Evolutionary conservation across 805 yeast species (phyloP).

Genomic region (fission yeast (Schizosaccharomyces pombe)): ASM294v3 CU329670.1:5219501-5220000

Average conservation of each 20-base stretch:
- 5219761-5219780: background rate
- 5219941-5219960: background rate
- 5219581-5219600: too few relatives aligned
- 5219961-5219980: background rate
- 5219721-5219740: background rate
- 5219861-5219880: background rate
- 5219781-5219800: background rate
- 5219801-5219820: background rate
- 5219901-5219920: background rate
- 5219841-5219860: background rate
- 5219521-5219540: background rate
- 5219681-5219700: background rate
- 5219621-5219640: background rate
- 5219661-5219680: background rate
- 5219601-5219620: background rate
- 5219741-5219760: background rate
- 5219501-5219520: background rate
- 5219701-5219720: background rate
- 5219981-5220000: background rate
- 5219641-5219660: background rate
- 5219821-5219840: background rate
- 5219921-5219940: background rate
- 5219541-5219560: background rate
- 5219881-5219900: background rate
- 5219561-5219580: background rate